phyloP scores from a whole-genome alignment of 2,329 filamentous ascomycete genomes.

The Colletotrichum spinosum region DNA sequence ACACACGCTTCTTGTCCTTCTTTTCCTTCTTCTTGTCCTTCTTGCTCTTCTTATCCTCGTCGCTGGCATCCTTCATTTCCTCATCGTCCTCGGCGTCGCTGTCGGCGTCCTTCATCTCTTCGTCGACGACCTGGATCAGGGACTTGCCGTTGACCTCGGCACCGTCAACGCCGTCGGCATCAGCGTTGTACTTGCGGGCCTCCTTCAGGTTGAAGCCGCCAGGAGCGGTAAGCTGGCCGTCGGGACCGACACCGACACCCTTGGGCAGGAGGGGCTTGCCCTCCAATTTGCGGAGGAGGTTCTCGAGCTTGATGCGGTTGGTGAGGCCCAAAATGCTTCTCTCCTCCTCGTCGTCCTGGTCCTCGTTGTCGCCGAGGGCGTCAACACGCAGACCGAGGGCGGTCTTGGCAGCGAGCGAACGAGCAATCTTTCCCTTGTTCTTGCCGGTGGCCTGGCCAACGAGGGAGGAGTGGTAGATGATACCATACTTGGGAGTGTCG shows the following conservation, averaged over 20 bases:
- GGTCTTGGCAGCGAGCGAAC: slow-evolving; percentile 94
- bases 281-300: slow-evolving; percentile 81
- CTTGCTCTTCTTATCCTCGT: slow-evolving; percentile 51
- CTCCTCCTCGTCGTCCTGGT: slow-evolving; percentile 87
- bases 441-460: slow-evolving; percentile 97
- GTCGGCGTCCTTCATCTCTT: slow-evolving; percentile 49
- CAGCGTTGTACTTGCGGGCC: slow-evolving; percentile 91
- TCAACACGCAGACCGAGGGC: slow-evolving; percentile 94
- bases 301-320: slow-evolving; percentile 79
- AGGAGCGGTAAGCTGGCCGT: slow-evolving; percentile 71
- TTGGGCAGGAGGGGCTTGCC: slow-evolving; percentile 88
- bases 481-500: slow-evolving; percentile 97
- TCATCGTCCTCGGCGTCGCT: slow-evolving; percentile 55
- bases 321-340: slow-evolving; percentile 83
- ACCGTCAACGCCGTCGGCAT: slow-evolving; percentile 85
- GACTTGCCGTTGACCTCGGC: slow-evolving; percentile 57
- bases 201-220: slow-evolving; percentile 94
- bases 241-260: slow-evolving; percentile 79
- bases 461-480: slow-evolving; percentile 91
- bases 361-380: slow-evolving; percentile 72
- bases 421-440: slow-evolving; percentile 99
- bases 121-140: slow-evolving; percentile 61
- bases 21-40: slow-evolving; percentile 55
- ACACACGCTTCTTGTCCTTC: slow-evolving; percentile 45
- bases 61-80: slow-evolving; percentile 52